phyloP scores from a whole-genome alignment of 177 flowering plant genomes.

The Vitis hybrid region DNA sequence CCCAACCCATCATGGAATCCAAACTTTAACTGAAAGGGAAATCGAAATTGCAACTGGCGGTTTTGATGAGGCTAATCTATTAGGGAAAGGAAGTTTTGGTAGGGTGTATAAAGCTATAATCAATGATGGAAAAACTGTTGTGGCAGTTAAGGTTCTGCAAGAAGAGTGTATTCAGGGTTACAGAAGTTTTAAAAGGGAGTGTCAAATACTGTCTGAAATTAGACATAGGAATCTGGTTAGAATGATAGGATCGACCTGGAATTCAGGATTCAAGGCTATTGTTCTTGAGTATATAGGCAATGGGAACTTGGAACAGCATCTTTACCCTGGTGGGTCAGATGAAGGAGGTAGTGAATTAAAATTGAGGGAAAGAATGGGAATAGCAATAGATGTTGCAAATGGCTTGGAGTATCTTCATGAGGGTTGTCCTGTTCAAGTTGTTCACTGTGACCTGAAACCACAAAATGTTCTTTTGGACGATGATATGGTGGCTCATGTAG shows the following conservation, averaged over 20 bases:
- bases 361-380: neutral
- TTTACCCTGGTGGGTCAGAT: conserved; percentile 3
- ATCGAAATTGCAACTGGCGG: conserved; percentile 7
- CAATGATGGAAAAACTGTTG: neutral
- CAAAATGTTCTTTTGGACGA: too few relatives aligned
- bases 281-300: conserved; percentile 9
- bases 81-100: neutral
- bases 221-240: conserved; percentile 8
- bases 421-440: conserved; percentile 3
- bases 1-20: neutral
- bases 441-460: neutral
- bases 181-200: neutral
- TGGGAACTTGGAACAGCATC: conserved; percentile 14
- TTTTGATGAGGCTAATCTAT: conserved; percentile 4
- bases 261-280: conserved; percentile 6
- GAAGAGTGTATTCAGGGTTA: neutral
- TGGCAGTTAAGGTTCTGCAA: conserved; percentile 7
- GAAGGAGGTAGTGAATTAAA: conserved; percentile 4
- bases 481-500: too few relatives aligned
- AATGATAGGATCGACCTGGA: conserved; percentile 11
- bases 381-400: conserved; percentile 3
- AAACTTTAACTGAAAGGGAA: conserved; percentile 7
- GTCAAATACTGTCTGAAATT: conserved; percentile 5
- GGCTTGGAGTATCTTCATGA: conserved; percentile 7
- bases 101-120: neutral